A percentile compares a stretch with the other conserved stretches of the same genome.
Evolutionary conservation across 495 filamentous ascomycete genomes (phyloP).

Genomic region (Lindgomyces ingoldianus): DNA sequence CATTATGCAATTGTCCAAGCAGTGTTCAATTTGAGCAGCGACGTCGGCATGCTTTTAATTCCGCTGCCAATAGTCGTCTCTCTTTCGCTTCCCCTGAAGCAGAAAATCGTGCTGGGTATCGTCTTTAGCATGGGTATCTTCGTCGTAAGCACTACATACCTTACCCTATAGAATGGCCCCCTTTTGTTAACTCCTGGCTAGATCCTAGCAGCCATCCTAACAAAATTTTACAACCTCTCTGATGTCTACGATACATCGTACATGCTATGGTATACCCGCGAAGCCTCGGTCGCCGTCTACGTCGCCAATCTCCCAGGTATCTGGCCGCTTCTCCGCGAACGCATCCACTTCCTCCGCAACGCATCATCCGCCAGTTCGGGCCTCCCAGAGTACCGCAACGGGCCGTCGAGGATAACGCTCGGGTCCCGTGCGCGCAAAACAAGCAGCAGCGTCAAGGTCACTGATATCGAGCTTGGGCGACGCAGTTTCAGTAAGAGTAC

Average conservation of each 20-base stretch:
- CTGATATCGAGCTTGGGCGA: conserved; percentile 5
- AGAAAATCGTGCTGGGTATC: conserved; percentile 28
- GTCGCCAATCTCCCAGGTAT: conserved; percentile 37
- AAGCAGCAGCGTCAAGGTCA: neutral
- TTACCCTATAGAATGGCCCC: neutral
- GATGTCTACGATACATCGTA: conserved; percentile 33
- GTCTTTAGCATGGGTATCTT: conserved; percentile 40
- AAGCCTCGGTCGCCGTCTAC: conserved; percentile 36
- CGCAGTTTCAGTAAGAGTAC: neutral
- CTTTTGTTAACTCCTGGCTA: neutral
- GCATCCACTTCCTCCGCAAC: conserved; percentile 26
- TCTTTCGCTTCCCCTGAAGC: conserved; percentile 23
- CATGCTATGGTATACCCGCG: conserved; percentile 40
- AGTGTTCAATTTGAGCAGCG: conserved; percentile 36
- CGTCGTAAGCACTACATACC: conserved; percentile 24
- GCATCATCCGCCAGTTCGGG: neutral
- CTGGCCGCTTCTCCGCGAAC: conserved; percentile 36
- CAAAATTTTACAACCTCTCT: conserved; percentile 36
- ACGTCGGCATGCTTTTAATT: conserved; percentile 32
- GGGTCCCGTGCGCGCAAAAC: neutral
- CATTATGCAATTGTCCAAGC: conserved; percentile 37
- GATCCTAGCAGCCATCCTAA: conserved; percentile 39
- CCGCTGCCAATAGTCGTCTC: conserved; percentile 26
- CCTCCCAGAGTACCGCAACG: conserved; percentile 16
- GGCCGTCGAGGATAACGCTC: neutral